phyloP scores from a whole-genome alignment of 345 rosid species.

The Populus deltoides region DNA sequence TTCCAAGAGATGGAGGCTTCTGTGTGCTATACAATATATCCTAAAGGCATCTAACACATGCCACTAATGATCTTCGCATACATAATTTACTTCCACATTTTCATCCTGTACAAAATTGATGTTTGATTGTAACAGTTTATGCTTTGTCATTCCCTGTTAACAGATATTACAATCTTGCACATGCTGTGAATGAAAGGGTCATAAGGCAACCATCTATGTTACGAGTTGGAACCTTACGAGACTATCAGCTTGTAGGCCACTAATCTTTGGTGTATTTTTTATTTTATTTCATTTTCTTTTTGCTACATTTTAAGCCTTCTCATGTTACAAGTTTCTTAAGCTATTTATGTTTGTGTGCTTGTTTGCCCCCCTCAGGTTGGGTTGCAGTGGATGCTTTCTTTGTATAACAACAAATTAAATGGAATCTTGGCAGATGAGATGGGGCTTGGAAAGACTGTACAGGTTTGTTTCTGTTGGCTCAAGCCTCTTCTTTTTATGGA shows the following conservation, averaged over 20 bases:
- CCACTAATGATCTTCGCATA: not conserved
- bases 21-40: not conserved
- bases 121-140: slow-evolving; percentile 12
- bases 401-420: slow-evolving; percentile 95
- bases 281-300: slow-evolving; percentile 7
- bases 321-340: not conserved
- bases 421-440: slow-evolving; percentile 99
- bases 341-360: slow-evolving; percentile 10
- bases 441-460: slow-evolving; percentile 99
- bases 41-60: not conserved
- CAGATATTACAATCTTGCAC: slow-evolving; percentile 97
- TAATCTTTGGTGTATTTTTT: slow-evolving; percentile 11
- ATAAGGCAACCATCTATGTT: slow-evolving; percentile 92
- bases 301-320: not conserved
- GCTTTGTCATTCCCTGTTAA: slow-evolving; percentile 2
- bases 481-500: not conserved
- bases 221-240: slow-evolving; percentile 89
- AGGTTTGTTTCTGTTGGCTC: slow-evolving; percentile 46
- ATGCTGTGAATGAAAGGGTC: slow-evolving; percentile 95
- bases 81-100: slow-evolving; percentile 9
- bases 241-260: slow-evolving; percentile 94
- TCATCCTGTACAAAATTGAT: not conserved
- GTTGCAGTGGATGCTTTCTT: slow-evolving; percentile 99
- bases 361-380: slow-evolving; percentile 64
- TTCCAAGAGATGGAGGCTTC: slow-evolving; percentile 9